phyloP scores from a whole-genome alignment of 345 rosid species.

The Gossypium anomalum region DNA sequence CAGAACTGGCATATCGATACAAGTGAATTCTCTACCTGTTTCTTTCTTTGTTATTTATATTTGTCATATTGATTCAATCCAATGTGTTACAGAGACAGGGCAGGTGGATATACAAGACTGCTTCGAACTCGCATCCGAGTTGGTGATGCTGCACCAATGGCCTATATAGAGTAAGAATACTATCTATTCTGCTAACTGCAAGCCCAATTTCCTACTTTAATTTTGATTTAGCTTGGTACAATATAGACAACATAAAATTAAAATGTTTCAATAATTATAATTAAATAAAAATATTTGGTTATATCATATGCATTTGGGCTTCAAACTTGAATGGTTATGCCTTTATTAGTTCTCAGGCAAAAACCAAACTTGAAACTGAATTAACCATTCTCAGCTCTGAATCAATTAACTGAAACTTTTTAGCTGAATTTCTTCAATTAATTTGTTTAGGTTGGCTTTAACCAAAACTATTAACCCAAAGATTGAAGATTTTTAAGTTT shows the following conservation, averaged over 20 bases:
- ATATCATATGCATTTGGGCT: no score
- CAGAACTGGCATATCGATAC: constrained; percentile 82
- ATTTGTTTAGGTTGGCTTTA: neutral
- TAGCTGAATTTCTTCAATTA: neutral
- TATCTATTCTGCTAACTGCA: constrained; percentile 1
- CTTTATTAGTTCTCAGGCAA: no score
- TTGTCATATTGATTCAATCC: constrained; percentile 13
- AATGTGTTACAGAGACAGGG: constrained; percentile 60
- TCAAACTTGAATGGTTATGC: no score
- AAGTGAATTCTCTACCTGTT: constrained; percentile 37
- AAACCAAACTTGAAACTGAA: neutral
- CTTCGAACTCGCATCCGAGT: constrained; percentile 84
- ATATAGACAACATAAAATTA: neutral
- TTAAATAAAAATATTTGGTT: no score
- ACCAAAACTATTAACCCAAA: neutral
- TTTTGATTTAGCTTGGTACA: neutral
- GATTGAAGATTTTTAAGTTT: neutral
- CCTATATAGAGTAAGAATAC: constrained; percentile 75
- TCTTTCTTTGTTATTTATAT: constrained; percentile 6
- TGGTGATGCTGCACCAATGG: constrained; percentile 97
- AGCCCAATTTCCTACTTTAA: constrained; percentile 1
- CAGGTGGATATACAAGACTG: constrained; percentile 91
- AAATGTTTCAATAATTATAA: neutral
- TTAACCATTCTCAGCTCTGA: neutral
- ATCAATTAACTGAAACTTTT: neutral